These are phyloP conservation scores for Fusarium sp. DNA, from an alignment of 2,329 filamentous ascomycete genomes.

Conservation along the genomic window DNA sequence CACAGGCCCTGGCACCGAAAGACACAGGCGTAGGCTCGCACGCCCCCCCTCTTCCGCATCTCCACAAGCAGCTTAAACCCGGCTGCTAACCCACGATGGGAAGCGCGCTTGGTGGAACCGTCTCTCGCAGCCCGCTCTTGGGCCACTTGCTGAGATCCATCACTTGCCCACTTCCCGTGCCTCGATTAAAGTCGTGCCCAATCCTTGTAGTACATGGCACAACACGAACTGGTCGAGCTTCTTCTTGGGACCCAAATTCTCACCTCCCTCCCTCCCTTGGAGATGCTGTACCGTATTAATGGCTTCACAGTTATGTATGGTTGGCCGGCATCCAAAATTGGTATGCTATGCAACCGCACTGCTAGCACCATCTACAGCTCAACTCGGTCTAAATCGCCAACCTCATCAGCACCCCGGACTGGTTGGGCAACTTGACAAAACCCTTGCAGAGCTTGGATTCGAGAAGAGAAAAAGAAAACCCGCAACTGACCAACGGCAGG, in stretches of 20 bases:
- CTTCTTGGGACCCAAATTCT: constrained; percentile 18
- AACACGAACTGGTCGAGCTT: constrained; percentile 12
- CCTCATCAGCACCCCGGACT: not conserved
- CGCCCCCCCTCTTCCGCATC: constrained; percentile 13
- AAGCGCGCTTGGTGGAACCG: constrained; percentile 29
- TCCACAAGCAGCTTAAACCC: constrained; percentile 33
- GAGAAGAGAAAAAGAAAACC: constrained; percentile 35
- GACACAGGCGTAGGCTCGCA: constrained; percentile 1
- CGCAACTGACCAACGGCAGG: constrained; percentile 11
- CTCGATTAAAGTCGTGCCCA: constrained; percentile 30
- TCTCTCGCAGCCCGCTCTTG: constrained; percentile 14
- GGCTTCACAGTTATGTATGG: not conserved
- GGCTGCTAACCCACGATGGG: constrained; percentile 23
- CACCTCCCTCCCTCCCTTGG: constrained; percentile 4
- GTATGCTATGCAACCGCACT: not conserved
- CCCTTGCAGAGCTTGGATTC: constrained; percentile 18
- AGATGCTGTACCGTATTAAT: not conserved
- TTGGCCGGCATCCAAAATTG: not conserved
- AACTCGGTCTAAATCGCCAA: not conserved
- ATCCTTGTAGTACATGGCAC: constrained; percentile 27
- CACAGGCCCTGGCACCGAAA: constrained; percentile 14
- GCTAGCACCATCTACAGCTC: not conserved
- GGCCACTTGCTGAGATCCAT: constrained; percentile 39
- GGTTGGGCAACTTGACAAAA: constrained; percentile 5
- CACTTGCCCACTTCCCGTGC: constrained; percentile 43